Base-by-base conservation (phyloP, 1,284 basidiomycete species). In the Pholiota adiposa region DNA sequence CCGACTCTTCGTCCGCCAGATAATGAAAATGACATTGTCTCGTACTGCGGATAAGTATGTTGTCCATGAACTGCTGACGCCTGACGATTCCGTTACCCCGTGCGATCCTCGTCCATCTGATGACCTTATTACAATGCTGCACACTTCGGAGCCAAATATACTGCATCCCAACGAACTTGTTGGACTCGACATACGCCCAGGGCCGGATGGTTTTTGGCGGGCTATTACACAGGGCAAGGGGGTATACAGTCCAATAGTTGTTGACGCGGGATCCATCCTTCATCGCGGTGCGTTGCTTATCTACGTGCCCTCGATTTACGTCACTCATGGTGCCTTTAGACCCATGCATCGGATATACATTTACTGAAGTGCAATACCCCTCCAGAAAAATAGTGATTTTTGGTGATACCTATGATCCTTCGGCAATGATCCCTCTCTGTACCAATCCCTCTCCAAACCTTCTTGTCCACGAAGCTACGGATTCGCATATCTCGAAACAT, bases 401-500 rank as follows among this genome's bases (percentile, higher is more conserved):
- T 1, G 84, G 84, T 0, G 92, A 94, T 70, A 93, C 90, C 1
- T 83, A 76, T 64, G 86, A 93, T 67, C 80, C 90, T 0, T 80
- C 82, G 14, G 70, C 77, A 1, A 81, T 92, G 58, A 72, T 79
- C 11, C 83, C 84, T 3, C 77, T 92, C 14, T 83, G 87, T 63
- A 69, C 73, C 51, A 72, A 76, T 18, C 78, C 79, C 33, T 67
- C 78, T 1, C 79, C 83, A 2, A 78, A 78, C 11, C 75, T 94
- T 9, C 81, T 88, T 53, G 80, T 89, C 5, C 94, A 97, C 73
- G 94, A 97, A 76, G 88, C 91, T 19, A 96, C 93, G 2, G 94
- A 96, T 72, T 87, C 89, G 0, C 85, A 83, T 64, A 87, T 96
- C 34, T 89, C 92, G 1, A 69, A 65, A 4, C 63, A 75, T 41